Conservation (phyloP, 176 grass and related monocot species). For the Paspalum vaginatum region DNA sequence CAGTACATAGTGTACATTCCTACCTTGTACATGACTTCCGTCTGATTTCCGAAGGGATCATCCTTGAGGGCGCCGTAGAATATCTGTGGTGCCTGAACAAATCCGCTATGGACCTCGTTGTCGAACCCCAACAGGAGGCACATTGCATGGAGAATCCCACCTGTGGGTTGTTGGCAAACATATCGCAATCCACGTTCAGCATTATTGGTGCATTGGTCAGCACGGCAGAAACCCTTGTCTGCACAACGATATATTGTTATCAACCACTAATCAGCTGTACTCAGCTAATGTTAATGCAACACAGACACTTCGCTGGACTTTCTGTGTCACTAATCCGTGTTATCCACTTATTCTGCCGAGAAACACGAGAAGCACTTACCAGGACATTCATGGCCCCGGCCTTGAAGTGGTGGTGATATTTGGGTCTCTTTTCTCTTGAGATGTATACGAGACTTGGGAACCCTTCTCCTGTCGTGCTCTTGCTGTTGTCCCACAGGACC, state of each 20-base stretch:
- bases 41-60: conserved; percentile 61
- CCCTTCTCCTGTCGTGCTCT: conserved; percentile 9
- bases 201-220: conserved; percentile 57
- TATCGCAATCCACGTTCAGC: conserved; percentile 68
- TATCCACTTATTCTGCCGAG: background rate
- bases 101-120: conserved; percentile 36
- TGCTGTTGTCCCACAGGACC: conserved; percentile 56
- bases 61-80: conserved; percentile 51
- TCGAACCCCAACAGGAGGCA: conserved; percentile 50
- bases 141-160: conserved; percentile 44
- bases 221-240: conserved; percentile 57
- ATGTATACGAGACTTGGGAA: conserved; percentile 54
- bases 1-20: background rate
- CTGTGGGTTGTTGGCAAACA: conserved; percentile 58
- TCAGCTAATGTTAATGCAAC: background rate
- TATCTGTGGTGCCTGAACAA: conserved; percentile 50
- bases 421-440: conserved; percentile 52
- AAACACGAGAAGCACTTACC: conserved; percentile 19
- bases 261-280: background rate
- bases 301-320: background rate
- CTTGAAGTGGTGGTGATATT: conserved; percentile 49
- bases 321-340: background rate
- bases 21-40: conserved; percentile 31
- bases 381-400: conserved; percentile 64
- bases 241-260: background rate